Percentiles rank a stretch among this genome's conserved stretches.
Evolutionary conservation across 345 rosid genomes (phyloP).

Genomic region (Psidium guajava): DNA sequence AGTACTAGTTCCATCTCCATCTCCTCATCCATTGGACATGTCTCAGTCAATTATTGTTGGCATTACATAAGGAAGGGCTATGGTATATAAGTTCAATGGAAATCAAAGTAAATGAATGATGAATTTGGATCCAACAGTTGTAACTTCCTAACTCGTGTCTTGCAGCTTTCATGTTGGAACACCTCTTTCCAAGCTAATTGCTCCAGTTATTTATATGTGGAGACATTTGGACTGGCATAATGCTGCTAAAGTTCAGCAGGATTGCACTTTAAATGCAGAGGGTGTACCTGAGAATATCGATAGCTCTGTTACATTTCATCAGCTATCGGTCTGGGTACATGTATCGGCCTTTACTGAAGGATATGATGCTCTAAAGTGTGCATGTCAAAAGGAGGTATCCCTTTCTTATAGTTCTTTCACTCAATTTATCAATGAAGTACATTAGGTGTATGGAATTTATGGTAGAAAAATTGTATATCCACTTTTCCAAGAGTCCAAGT

Average conservation of each 20-base stretch:
- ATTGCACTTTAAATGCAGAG: background rate
- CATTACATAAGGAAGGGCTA: slow-evolving; percentile 41
- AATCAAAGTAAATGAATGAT: background rate
- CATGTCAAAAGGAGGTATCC: slow-evolving; percentile 62
- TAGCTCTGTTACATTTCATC: slow-evolving; percentile 16
- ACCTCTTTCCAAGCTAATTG: slow-evolving; percentile 38
- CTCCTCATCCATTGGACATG: slow-evolving; percentile 22
- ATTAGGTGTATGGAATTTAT: background rate
- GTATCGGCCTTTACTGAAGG: slow-evolving; percentile 76
- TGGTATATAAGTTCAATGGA: slow-evolving; percentile 32
- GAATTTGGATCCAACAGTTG: background rate
- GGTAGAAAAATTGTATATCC: background rate
- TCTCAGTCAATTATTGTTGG: slow-evolving; percentile 43
- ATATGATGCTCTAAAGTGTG: slow-evolving; percentile 46
- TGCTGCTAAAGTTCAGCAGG: slow-evolving; percentile 11
- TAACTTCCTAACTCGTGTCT: background rate
- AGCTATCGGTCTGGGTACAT: slow-evolving; percentile 83
- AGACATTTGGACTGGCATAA: slow-evolving; percentile 22
- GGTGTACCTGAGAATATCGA: slow-evolving; percentile 5
- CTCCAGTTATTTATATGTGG: slow-evolving; percentile 83
- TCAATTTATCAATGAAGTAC: slow-evolving; percentile 25
- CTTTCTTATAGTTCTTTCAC: background rate
- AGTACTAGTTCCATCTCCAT: slow-evolving; percentile 51
- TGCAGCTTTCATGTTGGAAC: slow-evolving; percentile 65
- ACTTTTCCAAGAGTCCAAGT: background rate